Evolutionary conservation across 2,329 filamentous ascomycete species (phyloP).

Genomic region (Pseudogymnoascus sp.): DNA sequence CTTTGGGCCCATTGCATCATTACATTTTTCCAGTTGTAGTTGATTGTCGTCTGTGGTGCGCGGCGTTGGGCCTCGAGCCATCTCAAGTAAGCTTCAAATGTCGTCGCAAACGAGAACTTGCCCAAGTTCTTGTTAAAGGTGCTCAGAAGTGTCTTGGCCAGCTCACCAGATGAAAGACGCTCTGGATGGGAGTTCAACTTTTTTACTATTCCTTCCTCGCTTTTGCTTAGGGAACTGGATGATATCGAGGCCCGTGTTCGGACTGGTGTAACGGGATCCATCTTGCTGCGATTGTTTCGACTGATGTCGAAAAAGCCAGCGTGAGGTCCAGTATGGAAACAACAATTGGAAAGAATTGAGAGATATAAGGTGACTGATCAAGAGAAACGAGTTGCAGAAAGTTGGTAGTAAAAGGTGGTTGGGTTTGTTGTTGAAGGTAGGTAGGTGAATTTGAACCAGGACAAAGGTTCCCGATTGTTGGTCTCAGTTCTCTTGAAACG

Average conservation of each 20-base stretch:
- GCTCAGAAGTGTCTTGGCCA: constrained; percentile 16
- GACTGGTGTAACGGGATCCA: not conserved
- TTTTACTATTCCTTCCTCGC: not conserved
- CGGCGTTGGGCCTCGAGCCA: constrained; percentile 23
- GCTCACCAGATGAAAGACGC: constrained; percentile 14
- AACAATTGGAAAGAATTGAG: not conserved
- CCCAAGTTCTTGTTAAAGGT: constrained; percentile 16
- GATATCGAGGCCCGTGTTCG: not conserved
- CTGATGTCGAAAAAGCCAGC: not conserved
- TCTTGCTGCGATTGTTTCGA: not conserved
- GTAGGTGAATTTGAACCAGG: not conserved
- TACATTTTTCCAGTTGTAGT: constrained; percentile 19
- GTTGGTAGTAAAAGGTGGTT: not conserved
- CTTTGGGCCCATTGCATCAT: constrained; percentile 21
- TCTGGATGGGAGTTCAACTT: not conserved
- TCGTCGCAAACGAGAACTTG: constrained; percentile 11
- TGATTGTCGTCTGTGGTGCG: constrained; percentile 10
- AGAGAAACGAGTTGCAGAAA: not conserved
- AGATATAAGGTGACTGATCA: not conserved
- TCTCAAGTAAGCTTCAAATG: constrained; percentile 18
- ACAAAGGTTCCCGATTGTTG: not conserved
- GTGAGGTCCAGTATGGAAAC: not conserved
- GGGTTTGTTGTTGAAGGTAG: not conserved
- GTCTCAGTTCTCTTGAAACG: not conserved
- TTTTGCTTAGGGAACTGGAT: not conserved